These are phyloP conservation scores for Salix viminalis DNA, from an alignment of 345 rosid genomes.

Conservation along the genomic window DNA sequence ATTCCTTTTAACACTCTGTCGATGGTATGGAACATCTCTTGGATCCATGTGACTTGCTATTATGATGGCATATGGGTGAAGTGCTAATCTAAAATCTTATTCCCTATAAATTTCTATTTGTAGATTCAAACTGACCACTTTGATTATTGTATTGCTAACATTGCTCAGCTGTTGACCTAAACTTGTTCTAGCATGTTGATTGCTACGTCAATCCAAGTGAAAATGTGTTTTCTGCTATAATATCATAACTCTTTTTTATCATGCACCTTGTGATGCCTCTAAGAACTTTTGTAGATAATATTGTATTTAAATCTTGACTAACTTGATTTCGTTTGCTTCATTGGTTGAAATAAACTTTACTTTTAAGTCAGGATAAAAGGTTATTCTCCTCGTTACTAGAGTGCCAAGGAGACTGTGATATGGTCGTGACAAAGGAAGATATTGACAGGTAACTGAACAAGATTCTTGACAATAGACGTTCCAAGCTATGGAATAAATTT, in stretches of 20 bases:
- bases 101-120: background rate
- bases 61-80: background rate
- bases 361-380: constrained; percentile 49
- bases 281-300: background rate
- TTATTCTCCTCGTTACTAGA: constrained; percentile 40
- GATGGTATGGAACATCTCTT: background rate
- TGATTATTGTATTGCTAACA: background rate
- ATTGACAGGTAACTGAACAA: constrained; percentile 31
- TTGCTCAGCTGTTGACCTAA: background rate
- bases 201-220: too few species aligned
- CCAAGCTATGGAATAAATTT: background rate
- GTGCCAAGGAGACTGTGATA: constrained; percentile 31
- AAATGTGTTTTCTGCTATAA: too few species aligned
- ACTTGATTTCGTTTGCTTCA: constrained; percentile 10
- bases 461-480: background rate
- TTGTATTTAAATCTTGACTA: background rate
- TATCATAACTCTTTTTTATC: background rate
- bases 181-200: background rate
- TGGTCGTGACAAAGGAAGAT: constrained; percentile 22
- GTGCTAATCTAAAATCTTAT: background rate
- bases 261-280: background rate
- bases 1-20: background rate
- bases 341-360: constrained; percentile 5
- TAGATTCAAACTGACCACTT: background rate
- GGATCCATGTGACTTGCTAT: background rate